Base-by-base conservation (phyloP, 192 early-diverging fungal species). In the Podila verticillata region DNA sequence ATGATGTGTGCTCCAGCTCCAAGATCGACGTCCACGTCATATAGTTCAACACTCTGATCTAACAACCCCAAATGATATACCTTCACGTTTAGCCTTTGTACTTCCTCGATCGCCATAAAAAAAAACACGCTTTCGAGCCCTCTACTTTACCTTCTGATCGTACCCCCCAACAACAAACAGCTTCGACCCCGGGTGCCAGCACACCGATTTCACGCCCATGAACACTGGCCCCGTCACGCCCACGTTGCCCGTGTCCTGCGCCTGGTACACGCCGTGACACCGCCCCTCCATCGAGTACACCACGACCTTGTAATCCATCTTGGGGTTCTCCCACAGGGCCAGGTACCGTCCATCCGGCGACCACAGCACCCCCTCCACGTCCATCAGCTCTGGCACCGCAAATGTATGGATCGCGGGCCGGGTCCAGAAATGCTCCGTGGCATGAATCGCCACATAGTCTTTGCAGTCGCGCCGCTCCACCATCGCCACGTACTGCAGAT, bases 281-380 rank as follows among this genome's bases (percentile, higher is more conserved):
- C 66, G 48, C 34, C 77, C 77, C 30, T 80, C 77, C 77, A 80
- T 68, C 0, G 66, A 57, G 22, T 72, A 68, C 13, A 66, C 58
- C 2, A 68, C 70, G 1, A 63, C 39, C 51, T 49, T 71, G 84
- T 83, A 84, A 66, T 93, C 94, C 35, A 92, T 83, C 19, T 92
- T 66, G 10, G 84, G 72, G 22, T 90, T 87, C 48, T 96, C 94
- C 91, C 91, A 95, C 0, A 90, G 88, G 8, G 88, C 90, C 69
- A 97, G 87, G 64, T 84, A 94, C 29, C 85, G 81, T 20, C 95
- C 95, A 73, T 97, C 91, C 0, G 96, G 96, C 30, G 95, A 96
- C 94, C 94, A 96, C 19, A 85, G 79, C 31, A 97, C 74, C 66
- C 94, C 88, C 44, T 92, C 89, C 8, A 91, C 62, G 85, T 97